Evolutionary conservation across 495 filamentous ascomycete species (phyloP), one percentile per base, ranked within the genome.

Genomic region (Penicillium malachiteum): DNA sequence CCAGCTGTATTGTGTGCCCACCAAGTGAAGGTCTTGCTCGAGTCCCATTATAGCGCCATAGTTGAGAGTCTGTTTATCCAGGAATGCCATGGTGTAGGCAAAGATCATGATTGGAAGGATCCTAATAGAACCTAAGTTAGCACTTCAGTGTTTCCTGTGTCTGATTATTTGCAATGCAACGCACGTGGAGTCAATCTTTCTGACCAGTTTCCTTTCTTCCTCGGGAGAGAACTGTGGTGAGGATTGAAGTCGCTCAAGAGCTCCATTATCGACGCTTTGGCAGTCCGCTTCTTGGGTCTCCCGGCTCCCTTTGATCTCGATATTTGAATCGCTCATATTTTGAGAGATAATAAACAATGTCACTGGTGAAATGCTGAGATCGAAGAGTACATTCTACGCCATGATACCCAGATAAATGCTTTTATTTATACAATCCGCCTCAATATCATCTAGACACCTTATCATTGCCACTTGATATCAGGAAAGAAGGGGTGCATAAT

Each of bases 1-100:
- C 80, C 79, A 86, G 45, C 65, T 78, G 49, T 85, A 85, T 30
- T 84, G 68, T 0, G 66, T 56, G 5, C 81, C 82, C n/a, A 64
- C 58, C 3, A 85, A 65, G 14, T 78, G 55, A 30, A 84, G 58
- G 64, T 62, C 80, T 31, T 78, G 60, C 41, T 59, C 42, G 48
- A 71, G 9, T 58, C 77, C 68, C 80, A 82, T 53, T 60, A 80
- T 31, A 5, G 66, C 37, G 3, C 55, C 47, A 31, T 64, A 62
- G 44, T 41, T 58, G 8, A 83, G 61, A 0, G 79, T 76, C 34
- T 78, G 78, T 54, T 83, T 82, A 56, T 84, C 81, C 35, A 84
- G 67, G 52, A 76, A 82, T 30, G 76, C 74, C 46, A 83, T 60
- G 61, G 70, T 65, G 26, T 72, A 73, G 1, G 65, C 62, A 9